Conservation (phyloP, 768 basidiomycete species). For the Lactarius evosmus region DNA sequence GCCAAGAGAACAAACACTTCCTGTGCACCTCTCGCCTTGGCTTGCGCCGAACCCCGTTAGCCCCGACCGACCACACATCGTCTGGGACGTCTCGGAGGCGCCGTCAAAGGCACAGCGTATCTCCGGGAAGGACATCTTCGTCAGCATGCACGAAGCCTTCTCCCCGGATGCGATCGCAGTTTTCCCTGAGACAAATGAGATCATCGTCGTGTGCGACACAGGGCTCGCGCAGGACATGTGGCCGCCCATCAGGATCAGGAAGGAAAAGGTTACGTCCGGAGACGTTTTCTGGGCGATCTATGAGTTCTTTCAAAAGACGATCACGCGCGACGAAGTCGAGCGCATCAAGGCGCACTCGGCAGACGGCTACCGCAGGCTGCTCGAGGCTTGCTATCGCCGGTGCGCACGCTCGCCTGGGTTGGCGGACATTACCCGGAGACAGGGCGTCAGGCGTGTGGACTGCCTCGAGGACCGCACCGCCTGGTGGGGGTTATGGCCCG, state of each 20-base stretch:
- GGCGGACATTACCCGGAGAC: conserved; percentile 20
- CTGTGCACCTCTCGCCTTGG: conserved; percentile 25
- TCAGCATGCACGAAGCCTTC: conserved; percentile 21
- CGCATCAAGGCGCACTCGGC: conserved; percentile 6
- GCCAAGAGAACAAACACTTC: conserved; percentile 17
- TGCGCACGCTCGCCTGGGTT: conserved; percentile 16
- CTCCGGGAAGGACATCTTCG: conserved; percentile 22
- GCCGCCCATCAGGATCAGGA: conserved; percentile 19
- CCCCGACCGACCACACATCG: conserved; percentile 20
- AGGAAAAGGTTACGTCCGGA: conserved; percentile 14
- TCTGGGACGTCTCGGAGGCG: conserved; percentile 23
- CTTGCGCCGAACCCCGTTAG: conserved; percentile 19
- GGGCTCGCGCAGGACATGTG: conserved; percentile 16
- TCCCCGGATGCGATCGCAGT: conserved; percentile 15
- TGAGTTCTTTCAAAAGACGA: conserved; percentile 21
- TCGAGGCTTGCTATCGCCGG: conserved; percentile 17
- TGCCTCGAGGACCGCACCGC: conserved; percentile 19
- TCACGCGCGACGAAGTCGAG: conserved; percentile 16
- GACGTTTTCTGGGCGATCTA: conserved; percentile 27
- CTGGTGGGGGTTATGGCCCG: conserved; percentile 21
- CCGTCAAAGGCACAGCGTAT: conserved; percentile 21
- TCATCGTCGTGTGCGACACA: conserved; percentile 13
- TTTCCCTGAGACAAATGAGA: conserved; percentile 18
- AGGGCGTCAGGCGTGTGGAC: conserved; percentile 25
- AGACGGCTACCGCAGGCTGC: conserved; percentile 10